A percentile compares a stretch with the other conserved stretches of the same genome.
These are phyloP conservation scores for Aspergillus nomiae DNA, from an alignment of 2,329 filamentous ascomycete species.

Conservation along the genomic window DNA sequence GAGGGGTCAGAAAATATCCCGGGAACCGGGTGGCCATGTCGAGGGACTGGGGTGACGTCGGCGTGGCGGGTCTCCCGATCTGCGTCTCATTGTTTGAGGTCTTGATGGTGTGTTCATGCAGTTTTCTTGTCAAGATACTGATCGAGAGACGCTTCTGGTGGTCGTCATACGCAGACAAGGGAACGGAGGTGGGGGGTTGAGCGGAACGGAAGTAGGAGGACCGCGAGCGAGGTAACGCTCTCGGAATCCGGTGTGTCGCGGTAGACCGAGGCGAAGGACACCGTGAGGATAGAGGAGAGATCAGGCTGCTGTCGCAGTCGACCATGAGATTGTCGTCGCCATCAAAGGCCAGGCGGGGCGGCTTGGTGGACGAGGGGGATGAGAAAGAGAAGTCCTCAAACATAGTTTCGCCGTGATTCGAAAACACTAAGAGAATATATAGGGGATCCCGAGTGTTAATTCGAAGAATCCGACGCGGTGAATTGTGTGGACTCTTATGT, in stretches of 20 bases:
- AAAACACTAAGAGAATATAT: neutral
- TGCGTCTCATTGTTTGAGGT: slow-evolving; percentile 19
- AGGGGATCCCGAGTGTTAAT: neutral
- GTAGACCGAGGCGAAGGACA: slow-evolving; percentile 43
- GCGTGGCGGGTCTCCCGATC: slow-evolving; percentile 20
- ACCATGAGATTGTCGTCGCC: slow-evolving; percentile 37
- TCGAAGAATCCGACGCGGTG: neutral
- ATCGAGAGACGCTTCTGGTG: slow-evolving; percentile 41
- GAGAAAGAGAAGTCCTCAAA: slow-evolving; percentile 48
- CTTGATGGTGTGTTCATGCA: slow-evolving; percentile 43
- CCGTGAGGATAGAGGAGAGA: slow-evolving; percentile 46
- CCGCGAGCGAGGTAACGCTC: slow-evolving; percentile 33
- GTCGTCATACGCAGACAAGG: slow-evolving; percentile 43
- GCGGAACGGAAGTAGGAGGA: slow-evolving; percentile 37
- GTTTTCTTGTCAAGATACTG: slow-evolving; percentile 41
- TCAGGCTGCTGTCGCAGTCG: slow-evolving; percentile 39
- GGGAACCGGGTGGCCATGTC: slow-evolving; percentile 15
- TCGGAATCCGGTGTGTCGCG: slow-evolving; percentile 31
- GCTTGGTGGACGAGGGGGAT: slow-evolving; percentile 35
- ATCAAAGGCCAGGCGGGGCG: slow-evolving; percentile 31
- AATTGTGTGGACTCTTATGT: neutral
- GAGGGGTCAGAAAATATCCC: slow-evolving; percentile 38
- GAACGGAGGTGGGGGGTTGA: slow-evolving; percentile 46
- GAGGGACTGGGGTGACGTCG: slow-evolving; percentile 14
- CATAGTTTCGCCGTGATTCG: slow-evolving; percentile 26